Evolutionary conservation across 176 grass and related monocot genomes (phyloP), one percentile per base, ranked within the genome.

Genomic region (Rhipidocladum racemiflorum): DNA sequence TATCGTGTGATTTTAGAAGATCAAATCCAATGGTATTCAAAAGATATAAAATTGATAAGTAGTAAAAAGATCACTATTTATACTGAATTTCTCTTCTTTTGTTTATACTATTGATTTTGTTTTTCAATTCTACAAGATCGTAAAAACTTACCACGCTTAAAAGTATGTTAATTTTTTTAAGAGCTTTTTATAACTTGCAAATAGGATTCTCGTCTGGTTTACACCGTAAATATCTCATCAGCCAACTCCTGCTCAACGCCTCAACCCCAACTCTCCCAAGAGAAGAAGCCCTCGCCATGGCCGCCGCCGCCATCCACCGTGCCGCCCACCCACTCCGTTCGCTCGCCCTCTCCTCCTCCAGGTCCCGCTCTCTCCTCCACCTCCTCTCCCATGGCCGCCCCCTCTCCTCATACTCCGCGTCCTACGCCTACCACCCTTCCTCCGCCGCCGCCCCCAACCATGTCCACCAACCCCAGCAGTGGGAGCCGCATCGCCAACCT

Each of bases 321-420:
- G 78, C 79, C 49, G 40, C 64, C 50, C 46, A 28, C 0, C 88
- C 82, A 27, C 51, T 87, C 50, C 74, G 67, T 42, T 84, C 80
- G 55, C 20, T 60, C 32, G 76, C 80, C 68, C 28, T 79, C 70
- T 62, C 60, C 67, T 80, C 77, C 23, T 65, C 50, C 45, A 85
- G 79, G 61, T 88, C 81, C 68, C 84, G 82, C n/a, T 85, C 82
- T 29, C 83, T 75, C 62, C 77, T 81, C 42, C 78, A 60, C 86
- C 78, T 86, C 48, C 78, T 82, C 21, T 73, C 64, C 68, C 76
- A 61, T 20, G 39, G 16, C 60, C 80, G 85, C 61, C 80, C 84
- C 68, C 46, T 87, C 75, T 91, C 88, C 21, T 73, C 87, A 0
- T 94, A 84, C 21, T 43, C 84, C 29, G 46, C 84, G 1, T 48